Evolutionary conservation across 192 early-diverging fungal genomes (phyloP).

Genomic region (Oehlia diaphana): DNA sequence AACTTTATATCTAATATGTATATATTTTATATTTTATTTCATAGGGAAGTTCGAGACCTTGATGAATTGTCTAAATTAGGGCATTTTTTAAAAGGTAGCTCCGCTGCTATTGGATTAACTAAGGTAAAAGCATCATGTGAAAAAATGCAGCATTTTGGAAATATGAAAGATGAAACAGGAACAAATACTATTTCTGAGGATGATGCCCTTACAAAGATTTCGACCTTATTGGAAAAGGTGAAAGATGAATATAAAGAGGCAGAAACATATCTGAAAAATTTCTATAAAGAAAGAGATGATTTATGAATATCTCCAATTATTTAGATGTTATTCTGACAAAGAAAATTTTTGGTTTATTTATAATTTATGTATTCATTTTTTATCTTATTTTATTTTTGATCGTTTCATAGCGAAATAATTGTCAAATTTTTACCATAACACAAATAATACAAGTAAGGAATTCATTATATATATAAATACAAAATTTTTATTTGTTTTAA

Average conservation of each 20-base stretch:
- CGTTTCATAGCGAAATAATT: neutral
- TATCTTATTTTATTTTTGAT: too few species aligned
- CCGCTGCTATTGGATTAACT: slow-evolving; percentile 79
- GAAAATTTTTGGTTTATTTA: neutral
- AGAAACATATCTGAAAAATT: slow-evolving; percentile 62
- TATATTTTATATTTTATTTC: neutral
- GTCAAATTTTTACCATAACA: neutral
- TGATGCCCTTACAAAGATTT: slow-evolving; percentile 60
- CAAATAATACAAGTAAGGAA: neutral
- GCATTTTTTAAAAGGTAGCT: slow-evolving; percentile 92
- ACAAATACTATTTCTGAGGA: slow-evolving; percentile 48
- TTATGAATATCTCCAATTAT: neutral
- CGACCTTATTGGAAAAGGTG: slow-evolving; percentile 54
- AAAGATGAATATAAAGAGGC: slow-evolving; percentile 74
- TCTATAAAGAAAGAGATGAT: slow-evolving; percentile 57
- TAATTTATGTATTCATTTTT: neutral
- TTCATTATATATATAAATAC: neutral
- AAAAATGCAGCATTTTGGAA: slow-evolving; percentile 84
- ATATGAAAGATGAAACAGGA: slow-evolving; percentile 56
- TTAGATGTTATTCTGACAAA: neutral
- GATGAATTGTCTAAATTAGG: slow-evolving; percentile 73
- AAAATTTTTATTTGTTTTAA: neutral
- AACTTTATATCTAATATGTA: too few species aligned
- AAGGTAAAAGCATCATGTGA: slow-evolving; percentile 83
- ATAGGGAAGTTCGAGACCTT: slow-evolving; percentile 61